Evolutionary conservation across 148 eudicot genomes (phyloP), one percentile per base, ranked within the genome.

Genomic region (Hydrangea macrophylla): DNA sequence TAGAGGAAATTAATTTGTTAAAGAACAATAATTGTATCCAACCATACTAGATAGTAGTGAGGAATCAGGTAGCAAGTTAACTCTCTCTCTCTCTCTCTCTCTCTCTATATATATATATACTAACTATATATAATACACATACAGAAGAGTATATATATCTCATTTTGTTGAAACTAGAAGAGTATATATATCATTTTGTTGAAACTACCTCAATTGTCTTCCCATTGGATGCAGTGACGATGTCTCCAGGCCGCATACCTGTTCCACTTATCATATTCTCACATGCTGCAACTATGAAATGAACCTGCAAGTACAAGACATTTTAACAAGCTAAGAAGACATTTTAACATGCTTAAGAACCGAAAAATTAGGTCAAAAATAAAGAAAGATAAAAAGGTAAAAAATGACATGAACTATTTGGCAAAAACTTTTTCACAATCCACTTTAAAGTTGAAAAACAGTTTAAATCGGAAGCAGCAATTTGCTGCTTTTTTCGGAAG

Each of bases 261-360:
- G 99, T 88, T 74, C 99, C 97, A 70, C 99, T 95, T 50, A 95
- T 91, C 99, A 95, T 91, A 77, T 95, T 95, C 75, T 95, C 99
- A 79, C 99, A 95, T 58, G 99, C 97, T 58, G 99, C 99, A 76
- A 91, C 93, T 65, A 95, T 84, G 78, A 95, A 95, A 79, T 94
- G 97, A 77, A 91, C 99, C 99, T 95, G 80, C 83, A 86, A 57
- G 54, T 5, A 44, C 25, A 67, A 67, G 23, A 58, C n/a, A 6
- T 7, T 9, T 30, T 31, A 23, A 9, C 51, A 12, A 73, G 15
- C 11, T 53, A 26, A 36, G 56, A 36, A 5, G 32, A 17, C 24
- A 26, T 6, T 53, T 23, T 8, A 17, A 22, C 23, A 30, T 15
- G 57, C 42, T 22, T 31, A 31, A 31, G 51, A 17, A 13, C 24